Conservation (phyloP, 202 grass and related monocot genomes). For the Setaria viridis region DNA sequence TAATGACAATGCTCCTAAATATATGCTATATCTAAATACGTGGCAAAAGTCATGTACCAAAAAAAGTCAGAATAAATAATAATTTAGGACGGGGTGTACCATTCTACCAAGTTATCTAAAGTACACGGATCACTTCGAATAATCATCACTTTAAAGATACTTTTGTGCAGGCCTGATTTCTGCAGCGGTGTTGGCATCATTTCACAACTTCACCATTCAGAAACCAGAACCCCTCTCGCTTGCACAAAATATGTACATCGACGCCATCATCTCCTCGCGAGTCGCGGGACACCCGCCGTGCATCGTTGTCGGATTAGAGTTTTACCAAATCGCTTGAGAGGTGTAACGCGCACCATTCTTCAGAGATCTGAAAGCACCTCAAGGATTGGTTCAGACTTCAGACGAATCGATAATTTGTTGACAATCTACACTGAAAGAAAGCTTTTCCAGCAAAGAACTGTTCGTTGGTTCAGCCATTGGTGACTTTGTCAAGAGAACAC, state of each 20-base stretch:
- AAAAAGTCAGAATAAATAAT: no score
- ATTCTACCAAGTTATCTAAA: no score
- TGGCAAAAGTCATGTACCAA: no score
- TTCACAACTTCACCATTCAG: background rate
- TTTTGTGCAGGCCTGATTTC: no score
- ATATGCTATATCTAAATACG: no score
- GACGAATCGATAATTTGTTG: background rate
- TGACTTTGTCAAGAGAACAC: no score
- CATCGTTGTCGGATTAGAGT: background rate
- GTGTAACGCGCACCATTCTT: background rate
- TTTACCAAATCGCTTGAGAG: conserved; percentile 2
- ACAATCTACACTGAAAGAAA: background rate
- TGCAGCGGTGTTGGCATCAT: background rate
- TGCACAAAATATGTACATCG: background rate
- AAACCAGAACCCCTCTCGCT: background rate
- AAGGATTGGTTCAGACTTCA: background rate
- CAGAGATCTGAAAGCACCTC: background rate
- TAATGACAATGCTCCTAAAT: no score
- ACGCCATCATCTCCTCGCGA: background rate
- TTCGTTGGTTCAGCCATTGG: no score
- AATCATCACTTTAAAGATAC: no score
- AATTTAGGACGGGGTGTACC: no score
- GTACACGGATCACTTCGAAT: no score
- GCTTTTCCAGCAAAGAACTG: background rate
- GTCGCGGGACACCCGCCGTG: no score